Conservation (phyloP, 1,284 basidiomycete species). For the Xerocomus amazonicus region DNA sequence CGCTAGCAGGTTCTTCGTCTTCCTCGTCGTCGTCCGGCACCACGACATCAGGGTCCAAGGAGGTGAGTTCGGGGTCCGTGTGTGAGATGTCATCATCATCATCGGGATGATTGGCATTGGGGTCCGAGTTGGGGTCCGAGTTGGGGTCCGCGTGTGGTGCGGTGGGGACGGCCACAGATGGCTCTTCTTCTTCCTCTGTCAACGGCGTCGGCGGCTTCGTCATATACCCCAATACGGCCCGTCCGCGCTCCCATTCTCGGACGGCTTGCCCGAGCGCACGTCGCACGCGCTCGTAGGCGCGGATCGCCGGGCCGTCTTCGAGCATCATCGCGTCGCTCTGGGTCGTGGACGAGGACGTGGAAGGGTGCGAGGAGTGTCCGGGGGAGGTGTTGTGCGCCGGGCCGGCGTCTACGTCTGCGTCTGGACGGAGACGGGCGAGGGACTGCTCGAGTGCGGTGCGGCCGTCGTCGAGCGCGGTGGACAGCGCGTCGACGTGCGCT, state of each 20-base stretch:
- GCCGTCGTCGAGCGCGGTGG: conserved; percentile 62
- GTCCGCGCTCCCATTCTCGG: conserved; percentile 74
- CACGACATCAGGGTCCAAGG: too few relatives aligned
- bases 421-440: conserved; percentile 54
- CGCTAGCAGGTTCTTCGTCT: too few relatives aligned
- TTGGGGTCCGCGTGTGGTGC: too few relatives aligned
- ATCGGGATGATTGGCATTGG: too few relatives aligned
- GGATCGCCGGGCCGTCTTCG: conserved; percentile 42
- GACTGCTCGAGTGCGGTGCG: conserved; percentile 57
- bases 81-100: too few relatives aligned
- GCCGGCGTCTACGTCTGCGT: conserved; percentile 30
- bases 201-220: conserved; percentile 43
- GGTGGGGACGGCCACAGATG: too few relatives aligned
- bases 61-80: too few relatives aligned
- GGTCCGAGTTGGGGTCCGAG: too few relatives aligned
- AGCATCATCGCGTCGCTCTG: conserved; percentile 3
- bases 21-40: too few relatives aligned
- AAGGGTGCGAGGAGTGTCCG: conserved; percentile 23
- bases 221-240: conserved; percentile 57
- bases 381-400: too few relatives aligned
- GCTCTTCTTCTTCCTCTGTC: conserved; percentile 13
- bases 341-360: conserved; percentile 17
- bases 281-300: conserved; percentile 69
- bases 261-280: conserved; percentile 70
- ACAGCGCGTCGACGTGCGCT: conserved; percentile 65